Conservation (phyloP, 2,329 filamentous ascomycete genomes). For the Colletotrichum sp. region DNA sequence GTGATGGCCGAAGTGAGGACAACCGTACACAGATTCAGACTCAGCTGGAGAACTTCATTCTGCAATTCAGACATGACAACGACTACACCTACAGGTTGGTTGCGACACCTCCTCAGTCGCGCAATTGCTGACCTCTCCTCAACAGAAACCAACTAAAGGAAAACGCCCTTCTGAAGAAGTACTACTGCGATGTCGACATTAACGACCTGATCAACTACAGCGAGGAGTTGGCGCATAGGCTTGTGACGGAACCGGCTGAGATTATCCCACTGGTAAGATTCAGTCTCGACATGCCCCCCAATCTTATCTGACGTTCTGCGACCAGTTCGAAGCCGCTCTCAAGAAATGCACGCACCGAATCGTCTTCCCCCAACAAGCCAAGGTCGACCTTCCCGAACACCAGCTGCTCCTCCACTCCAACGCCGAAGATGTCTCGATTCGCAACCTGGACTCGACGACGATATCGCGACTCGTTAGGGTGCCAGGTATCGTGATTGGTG, state of each 20-base stretch:
- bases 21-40: conserved; percentile 75
- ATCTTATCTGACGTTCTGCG: not conserved
- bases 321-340: conserved; percentile 86
- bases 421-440: conserved; percentile 89
- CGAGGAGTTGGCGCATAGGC: conserved; percentile 88
- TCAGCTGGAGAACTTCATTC: conserved; percentile 86
- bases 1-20: conserved; percentile 69
- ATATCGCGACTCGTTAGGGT: conserved; percentile 96
- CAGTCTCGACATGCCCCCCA: not conserved
- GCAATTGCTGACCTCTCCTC: conserved; percentile 11
- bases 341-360: conserved; percentile 93
- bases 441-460: conserved; percentile 89
- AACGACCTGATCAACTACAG: conserved; percentile 95
- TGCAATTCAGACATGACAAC: conserved; percentile 93
- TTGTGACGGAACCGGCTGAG: conserved; percentile 89
- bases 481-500: conserved; percentile 96
- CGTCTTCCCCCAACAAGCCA: conserved; percentile 77
- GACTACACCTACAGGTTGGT: conserved; percentile 88
- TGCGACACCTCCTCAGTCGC: not conserved
- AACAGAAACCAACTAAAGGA: conserved; percentile 90
- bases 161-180: conserved; percentile 92
- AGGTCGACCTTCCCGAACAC: conserved; percentile 80
- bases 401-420: conserved; percentile 94
- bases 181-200: conserved; percentile 95
- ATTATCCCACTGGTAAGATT: conserved; percentile 83